Conservation (phyloP, 306 rosid species). For the Dicorynia guianensis region DNA sequence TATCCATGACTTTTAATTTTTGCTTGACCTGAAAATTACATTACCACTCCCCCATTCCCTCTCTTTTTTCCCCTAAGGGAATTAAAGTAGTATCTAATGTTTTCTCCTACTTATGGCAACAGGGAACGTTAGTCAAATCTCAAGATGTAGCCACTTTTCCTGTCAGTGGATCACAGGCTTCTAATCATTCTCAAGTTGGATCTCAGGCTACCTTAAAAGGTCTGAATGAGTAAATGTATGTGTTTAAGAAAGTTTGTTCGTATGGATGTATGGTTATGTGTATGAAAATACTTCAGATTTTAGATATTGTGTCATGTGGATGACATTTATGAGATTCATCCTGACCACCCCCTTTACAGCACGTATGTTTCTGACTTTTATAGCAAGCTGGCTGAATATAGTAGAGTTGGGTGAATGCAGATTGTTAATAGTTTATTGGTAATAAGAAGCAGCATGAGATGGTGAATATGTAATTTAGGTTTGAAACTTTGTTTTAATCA, state of each 20-base stretch:
- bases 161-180: slow-evolving; percentile 67
- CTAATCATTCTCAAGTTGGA: slow-evolving; percentile 58
- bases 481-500: neutral
- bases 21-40: slow-evolving; percentile 1
- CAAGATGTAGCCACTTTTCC: slow-evolving; percentile 57
- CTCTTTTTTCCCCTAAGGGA: neutral
- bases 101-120: slow-evolving; percentile 41
- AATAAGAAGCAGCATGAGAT: slow-evolving; percentile 18
- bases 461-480: slow-evolving; percentile 4
- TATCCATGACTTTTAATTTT: slow-evolving; percentile 19
- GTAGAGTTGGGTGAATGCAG: neutral
- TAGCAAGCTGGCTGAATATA: neutral
- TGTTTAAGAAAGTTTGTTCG: slow-evolving; percentile 30
- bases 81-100: slow-evolving; percentile 30
- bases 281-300: slow-evolving; percentile 15
- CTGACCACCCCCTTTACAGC: neutral
- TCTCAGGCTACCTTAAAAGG: slow-evolving; percentile 67
- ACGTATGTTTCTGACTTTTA: neutral
- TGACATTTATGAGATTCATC: slow-evolving; percentile 5
- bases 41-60: neutral
- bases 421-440: slow-evolving; percentile 20
- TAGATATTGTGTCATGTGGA: neutral
- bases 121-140: slow-evolving; percentile 66
- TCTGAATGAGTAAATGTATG: slow-evolving; percentile 42
- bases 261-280: neutral